Base-by-base conservation (phyloP, 2,329 filamentous ascomycete species). In the Onygenales sp. region DNA sequence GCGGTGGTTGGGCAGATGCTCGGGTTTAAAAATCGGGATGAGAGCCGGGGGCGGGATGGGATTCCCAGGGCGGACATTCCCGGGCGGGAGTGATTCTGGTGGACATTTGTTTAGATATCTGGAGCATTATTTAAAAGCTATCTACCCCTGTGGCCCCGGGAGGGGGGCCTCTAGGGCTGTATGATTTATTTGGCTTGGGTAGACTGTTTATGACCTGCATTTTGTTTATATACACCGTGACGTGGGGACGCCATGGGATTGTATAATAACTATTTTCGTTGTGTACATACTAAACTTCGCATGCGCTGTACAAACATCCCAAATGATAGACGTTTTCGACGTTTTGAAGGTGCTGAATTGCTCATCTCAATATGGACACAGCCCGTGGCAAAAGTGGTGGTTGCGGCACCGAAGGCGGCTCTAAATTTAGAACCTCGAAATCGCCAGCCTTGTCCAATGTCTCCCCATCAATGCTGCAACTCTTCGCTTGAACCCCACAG, bases 1-100 rank as follows among this genome's bases (percentile, higher is more conserved):
- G 91, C 90, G 2, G 72, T 90, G 36, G 72, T 95, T 45, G 88
- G 87, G 10, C 81, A 87, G 64, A 75, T 92, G 61, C 71, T 93
- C 57, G 88, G 88, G 0, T 86, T 92, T 65, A 79, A 77, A 60
- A 74, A 63, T 61, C 60, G 58, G 48, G 58, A 54, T 14, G 59
- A 56, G 47, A 50, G 58, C 54, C 57, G 58, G 43, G 56, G 32
- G 49, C 49, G 52, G 27, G 47, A 49, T 48, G 45, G 54, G n/a
- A 49, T 53, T 31, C 42, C 52, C 27, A 51, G 52, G 1, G 40
- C 56, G 14, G 53, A 52, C 53, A 55, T 57, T 52, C 40, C 55
- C 2, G 52, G 56, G 42, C 40, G 57, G 52, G 48, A 27, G 21
- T 27, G 21, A 27, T 27, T 27, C 21, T 39, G 36, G 36, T 3